Evolutionary conservation across 495 filamentous ascomycete species (phyloP), one percentile per base, ranked within the genome.

Genomic region (Hyaloscypha hepaticicola): DNA sequence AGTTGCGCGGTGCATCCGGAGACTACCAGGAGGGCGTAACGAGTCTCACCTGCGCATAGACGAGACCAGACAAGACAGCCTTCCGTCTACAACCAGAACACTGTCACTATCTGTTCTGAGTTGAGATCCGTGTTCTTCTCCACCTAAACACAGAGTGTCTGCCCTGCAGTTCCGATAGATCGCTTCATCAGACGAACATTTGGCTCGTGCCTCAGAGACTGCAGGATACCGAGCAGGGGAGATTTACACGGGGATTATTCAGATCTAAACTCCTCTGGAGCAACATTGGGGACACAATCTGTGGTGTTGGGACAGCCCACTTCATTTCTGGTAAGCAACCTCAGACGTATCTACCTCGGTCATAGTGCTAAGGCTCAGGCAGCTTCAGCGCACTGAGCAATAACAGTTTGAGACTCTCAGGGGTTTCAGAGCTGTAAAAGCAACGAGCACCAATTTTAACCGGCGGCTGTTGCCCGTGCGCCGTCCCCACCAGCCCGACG

Each of bases 201-300:
- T 72, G 70, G 70, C 67, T 68, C 60, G 70, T 72, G 70, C 70
- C 67, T 59, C 45, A 65, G 60, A 65, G 61, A 64, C 66, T 72
- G 64, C 67, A 69, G 26, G 58, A 57, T 58, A 64, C 65, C 65
- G 67, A 57, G 41, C 34, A 55, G 12, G 12, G 34, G 19, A 50
- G 27, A n/a, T 60, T 55, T 60, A 25, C 34, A 62, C 55, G 51
- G 48, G 56, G 16, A 34, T 62, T 45, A 58, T 22, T 26, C 5
- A 53, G 50, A 27, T 21, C 8, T 24, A 24, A 21, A 53, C 22
- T 21, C 2, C 9, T 25, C 19, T 19, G n/a, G 3, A 48, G 52
- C 52, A 45, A 25, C 24, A 63, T 25, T 55, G 52, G 33, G n/a
- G 12, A 55, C 48, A 41, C 50, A 5, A 27, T 53, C 19, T 45